Percentiles rank a stretch among this genome's conserved stretches.
Conservation (phyloP, 2,329 filamentous ascomycete species). For the Cucurbitaria berberidis region DNA sequence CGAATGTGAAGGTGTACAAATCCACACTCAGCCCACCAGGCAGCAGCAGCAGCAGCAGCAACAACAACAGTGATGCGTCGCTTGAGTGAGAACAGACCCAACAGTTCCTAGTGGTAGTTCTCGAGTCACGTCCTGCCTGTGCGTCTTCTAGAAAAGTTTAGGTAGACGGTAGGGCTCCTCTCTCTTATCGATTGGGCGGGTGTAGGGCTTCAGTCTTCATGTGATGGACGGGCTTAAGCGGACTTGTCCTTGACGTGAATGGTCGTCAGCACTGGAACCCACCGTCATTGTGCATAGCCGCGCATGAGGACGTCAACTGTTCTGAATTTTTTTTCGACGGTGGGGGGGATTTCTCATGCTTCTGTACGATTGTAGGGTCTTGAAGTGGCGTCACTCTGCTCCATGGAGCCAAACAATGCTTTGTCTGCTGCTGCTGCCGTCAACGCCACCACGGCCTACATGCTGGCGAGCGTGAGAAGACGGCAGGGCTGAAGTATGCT, state of each 20-base stretch:
- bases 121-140: constrained; percentile 1
- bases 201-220: constrained; percentile 25
- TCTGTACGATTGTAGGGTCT: neutral
- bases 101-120: no score
- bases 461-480: constrained; percentile 3
- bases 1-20: neutral
- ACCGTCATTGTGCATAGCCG: constrained; percentile 40
- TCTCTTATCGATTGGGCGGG: constrained; percentile 28
- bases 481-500: constrained; percentile 13
- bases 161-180: constrained; percentile 5
- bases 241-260: constrained; percentile 26
- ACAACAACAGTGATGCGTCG: no score
- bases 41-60: neutral
- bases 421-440: constrained; percentile 6
- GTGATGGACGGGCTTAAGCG: constrained; percentile 35
- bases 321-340: constrained; percentile 12
- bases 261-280: constrained; percentile 9
- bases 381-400: neutral
- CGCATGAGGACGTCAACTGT: constrained; percentile 19
- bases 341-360: neutral
- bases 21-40: neutral
- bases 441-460: neutral
- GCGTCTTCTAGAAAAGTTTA: constrained; percentile 28
- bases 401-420: constrained; percentile 5
- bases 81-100: no score